phyloP scores from a whole-genome alignment of 2,329 filamentous ascomycete species.

The Decorospora gaudefroyi region DNA sequence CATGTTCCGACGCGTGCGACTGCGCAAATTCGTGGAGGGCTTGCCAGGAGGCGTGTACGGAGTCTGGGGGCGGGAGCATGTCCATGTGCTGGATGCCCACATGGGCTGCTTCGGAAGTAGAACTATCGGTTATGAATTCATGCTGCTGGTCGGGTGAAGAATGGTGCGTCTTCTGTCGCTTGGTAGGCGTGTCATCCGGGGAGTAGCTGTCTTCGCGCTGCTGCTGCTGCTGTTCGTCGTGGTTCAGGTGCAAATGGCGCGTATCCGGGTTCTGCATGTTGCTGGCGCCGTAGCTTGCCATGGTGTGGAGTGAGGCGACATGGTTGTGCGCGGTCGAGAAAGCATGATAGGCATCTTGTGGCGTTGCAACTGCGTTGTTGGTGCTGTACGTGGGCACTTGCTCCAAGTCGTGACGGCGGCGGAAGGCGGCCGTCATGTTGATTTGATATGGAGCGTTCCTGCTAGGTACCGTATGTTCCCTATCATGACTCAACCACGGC shows the following conservation, averaged over 20 bases:
- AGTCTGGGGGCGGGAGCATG: constrained; percentile 37
- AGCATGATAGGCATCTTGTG: constrained; percentile 19
- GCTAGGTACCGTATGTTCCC: constrained; percentile 8
- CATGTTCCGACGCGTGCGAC: constrained; percentile 39
- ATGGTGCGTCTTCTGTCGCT: not conserved
- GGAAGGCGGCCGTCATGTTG: constrained; percentile 14
- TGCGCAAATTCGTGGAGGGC: constrained; percentile 41
- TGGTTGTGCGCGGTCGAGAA: constrained; percentile 27
- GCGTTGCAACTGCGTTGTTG: constrained; percentile 10
- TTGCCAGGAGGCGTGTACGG: constrained; percentile 36
- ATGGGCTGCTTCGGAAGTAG: constrained; percentile 1
- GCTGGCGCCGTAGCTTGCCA: constrained; percentile 21
- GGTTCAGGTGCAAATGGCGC: constrained; percentile 13
- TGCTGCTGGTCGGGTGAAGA: constrained; percentile 6
- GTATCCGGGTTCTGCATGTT: constrained; percentile 7
- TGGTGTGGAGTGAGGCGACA: constrained; percentile 19
- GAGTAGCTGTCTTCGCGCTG: constrained; percentile 10
- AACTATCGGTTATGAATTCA: not conserved
- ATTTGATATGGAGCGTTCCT: constrained; percentile 4
- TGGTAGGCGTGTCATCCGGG: constrained; percentile 7
- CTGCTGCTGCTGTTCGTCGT: constrained; percentile 16
- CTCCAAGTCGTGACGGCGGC: constrained; percentile 9
- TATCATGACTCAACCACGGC: constrained; percentile 5
- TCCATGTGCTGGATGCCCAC: constrained; percentile 22
- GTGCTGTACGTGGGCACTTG: constrained; percentile 8